phyloP scores from a whole-genome alignment of 2,329 filamentous ascomycete species.

The Septoria linicola region DNA sequence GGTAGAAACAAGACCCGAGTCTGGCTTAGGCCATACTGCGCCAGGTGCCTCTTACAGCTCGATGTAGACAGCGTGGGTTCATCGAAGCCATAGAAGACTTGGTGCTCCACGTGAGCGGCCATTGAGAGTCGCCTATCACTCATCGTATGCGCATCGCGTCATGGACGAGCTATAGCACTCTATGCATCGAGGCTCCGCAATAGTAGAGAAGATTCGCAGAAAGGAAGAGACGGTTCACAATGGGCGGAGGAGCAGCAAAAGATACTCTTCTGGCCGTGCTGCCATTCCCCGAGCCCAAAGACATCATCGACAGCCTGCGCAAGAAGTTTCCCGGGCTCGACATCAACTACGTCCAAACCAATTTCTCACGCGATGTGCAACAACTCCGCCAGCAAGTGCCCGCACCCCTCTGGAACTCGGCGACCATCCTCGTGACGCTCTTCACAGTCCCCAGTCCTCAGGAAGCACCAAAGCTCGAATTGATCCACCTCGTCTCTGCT shows the following conservation, averaged over 20 bases:
- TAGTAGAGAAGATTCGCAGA: background rate
- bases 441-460: conserved; percentile 45
- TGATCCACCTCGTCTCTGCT: conserved; percentile 59
- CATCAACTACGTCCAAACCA: conserved; percentile 13
- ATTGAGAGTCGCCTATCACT: background rate
- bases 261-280: conserved; percentile 37
- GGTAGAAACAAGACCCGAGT: too few species aligned
- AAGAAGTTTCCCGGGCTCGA: conserved; percentile 27
- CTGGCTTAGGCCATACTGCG: too few species aligned
- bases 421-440: conserved; percentile 52
- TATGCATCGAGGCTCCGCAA: background rate
- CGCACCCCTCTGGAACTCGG: conserved; percentile 43
- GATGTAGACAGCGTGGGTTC: too few species aligned
- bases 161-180: conserved; percentile 8
- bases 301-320: conserved; percentile 43
- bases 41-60: too few species aligned
- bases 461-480: conserved; percentile 43
- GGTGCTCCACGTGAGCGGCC: background rate
- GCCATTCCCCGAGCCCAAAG: conserved; percentile 40
- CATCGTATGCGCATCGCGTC: conserved; percentile 3
- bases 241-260: conserved; percentile 41
- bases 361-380: conserved; percentile 13
- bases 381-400: conserved; percentile 21
- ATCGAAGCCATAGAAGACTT: too few species aligned
- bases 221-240: conserved; percentile 14